Base-by-base conservation (phyloP, 176 grass and related monocot genomes). In the Lolium perenne region DNA sequence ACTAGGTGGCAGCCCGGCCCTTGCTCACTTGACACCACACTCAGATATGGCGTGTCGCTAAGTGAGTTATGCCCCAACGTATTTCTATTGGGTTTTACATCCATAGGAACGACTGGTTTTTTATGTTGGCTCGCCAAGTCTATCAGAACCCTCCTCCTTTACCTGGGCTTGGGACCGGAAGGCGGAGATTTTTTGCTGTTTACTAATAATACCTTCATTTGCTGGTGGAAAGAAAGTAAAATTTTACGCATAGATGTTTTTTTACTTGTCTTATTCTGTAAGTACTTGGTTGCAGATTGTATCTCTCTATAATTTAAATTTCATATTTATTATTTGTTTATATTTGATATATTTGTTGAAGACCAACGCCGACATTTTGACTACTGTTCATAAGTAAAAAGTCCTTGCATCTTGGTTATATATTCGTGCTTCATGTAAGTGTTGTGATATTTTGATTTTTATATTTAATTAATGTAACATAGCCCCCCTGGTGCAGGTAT, bases 401-500 rank as follows among this genome's bases (percentile, higher is more conserved):
- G 21, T 80, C 56, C 12, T 81, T 85, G 40, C 38, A 40, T 47
- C 60, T 80, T 80, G 64, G 48, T 53, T 66, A 49, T 81, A 15
- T 10, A 43, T 56, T 84, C 6, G 59, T 77, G 70, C 63, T 87
- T 40, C 7, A n/a, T 29, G 21, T 48, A 46, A 62, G 35, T 48
- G 32, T 48, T 22, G 70, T 58, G 21, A 79, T 71, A 25, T 50
- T 81, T 66, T 78, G 11, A 40, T 78, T 12, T 43, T 4, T 69
- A 18, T 73, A 64, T 4, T 66, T 18, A 45, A 53, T 71, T 18
- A 45, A 49, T 91, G 10, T 87, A 83, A 86, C 32, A 49, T 65
- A 43, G n/a, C 62, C 43, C 25, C 76, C 85, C 59, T 74, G 50
- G 40, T 88, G 74, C 86, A 99, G 97, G 87, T 99, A 99, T 93